These are phyloP conservation scores for Penicillium coffeae DNA, from an alignment of 495 filamentous ascomycete genomes.

Conservation along the genomic window DNA sequence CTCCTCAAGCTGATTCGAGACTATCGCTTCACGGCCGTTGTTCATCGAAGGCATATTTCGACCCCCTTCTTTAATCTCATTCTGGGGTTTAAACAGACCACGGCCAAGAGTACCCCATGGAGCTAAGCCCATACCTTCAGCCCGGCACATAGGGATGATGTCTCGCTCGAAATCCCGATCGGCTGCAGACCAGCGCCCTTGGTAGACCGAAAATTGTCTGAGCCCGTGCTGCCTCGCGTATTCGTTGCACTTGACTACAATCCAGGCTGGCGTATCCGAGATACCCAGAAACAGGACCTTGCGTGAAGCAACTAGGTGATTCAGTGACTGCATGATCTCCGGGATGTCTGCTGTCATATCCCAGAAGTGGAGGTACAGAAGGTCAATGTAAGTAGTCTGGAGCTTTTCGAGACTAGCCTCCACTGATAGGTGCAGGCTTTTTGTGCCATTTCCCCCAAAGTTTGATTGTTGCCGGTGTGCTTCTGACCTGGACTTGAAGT, in stretches of 20 bases:
- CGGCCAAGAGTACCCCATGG: constrained; percentile 62
- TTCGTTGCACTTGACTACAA: constrained; percentile 63
- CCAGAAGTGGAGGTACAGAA: constrained; percentile 62
- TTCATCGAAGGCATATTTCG: constrained; percentile 26
- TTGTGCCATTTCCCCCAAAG: constrained; percentile 54
- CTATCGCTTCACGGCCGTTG: too few species aligned
- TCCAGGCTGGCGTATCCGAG: constrained; percentile 67
- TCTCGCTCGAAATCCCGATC: constrained; percentile 67
- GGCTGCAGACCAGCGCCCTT: constrained; percentile 60
- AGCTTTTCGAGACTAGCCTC: constrained; percentile 55
- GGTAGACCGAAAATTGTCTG: constrained; percentile 63
- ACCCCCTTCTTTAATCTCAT: constrained; percentile 11
- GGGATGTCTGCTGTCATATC: constrained; percentile 60
- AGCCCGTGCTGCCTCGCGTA: constrained; percentile 62
- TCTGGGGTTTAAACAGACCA: constrained; percentile 54
- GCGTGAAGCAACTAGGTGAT: constrained; percentile 53
- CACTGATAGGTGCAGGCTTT: constrained; percentile 53
- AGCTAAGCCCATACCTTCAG: constrained; percentile 66
- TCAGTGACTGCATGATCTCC: constrained; percentile 67
- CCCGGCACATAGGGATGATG: constrained; percentile 61
- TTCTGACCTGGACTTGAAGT: constrained; percentile 21
- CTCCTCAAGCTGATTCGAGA: constrained; percentile 52
- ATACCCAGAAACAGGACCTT: constrained; percentile 71
- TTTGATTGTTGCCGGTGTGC: constrained; percentile 52
- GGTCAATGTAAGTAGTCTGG: constrained; percentile 62